These are phyloP conservation scores for Basidiobolus meristosporus DNA, from an alignment of 371 early-diverging fungal species.

Conservation along the genomic window DNA sequence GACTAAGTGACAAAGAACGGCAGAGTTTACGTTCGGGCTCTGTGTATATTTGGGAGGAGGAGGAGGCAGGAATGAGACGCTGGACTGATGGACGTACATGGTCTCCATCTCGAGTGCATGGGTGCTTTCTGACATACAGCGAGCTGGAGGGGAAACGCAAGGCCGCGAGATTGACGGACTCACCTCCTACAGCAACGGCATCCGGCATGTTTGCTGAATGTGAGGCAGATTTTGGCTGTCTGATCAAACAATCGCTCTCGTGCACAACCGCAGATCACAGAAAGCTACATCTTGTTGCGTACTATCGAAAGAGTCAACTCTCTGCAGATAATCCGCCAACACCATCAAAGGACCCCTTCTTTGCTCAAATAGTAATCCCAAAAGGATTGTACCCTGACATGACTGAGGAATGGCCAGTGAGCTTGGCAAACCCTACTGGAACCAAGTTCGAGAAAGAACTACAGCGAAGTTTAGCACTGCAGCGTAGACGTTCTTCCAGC, in stretches of 20 bases:
- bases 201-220: no score
- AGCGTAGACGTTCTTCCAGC: no score
- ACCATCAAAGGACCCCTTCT: slow-evolving; percentile 18
- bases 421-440: no score
- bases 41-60: slow-evolving; percentile 63
- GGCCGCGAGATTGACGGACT: not conserved
- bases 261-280: slow-evolving; percentile 6
- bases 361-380: slow-evolving; percentile 14
- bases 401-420: no score
- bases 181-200: slow-evolving; percentile 2
- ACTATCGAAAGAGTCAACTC: not conserved
- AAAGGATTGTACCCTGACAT: no score
- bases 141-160: slow-evolving; percentile 39
- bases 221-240: slow-evolving; percentile 17
- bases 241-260: slow-evolving; percentile 34
- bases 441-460: no score
- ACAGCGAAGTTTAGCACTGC: no score
- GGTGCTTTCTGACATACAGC: slow-evolving; percentile 54
- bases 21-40: slow-evolving; percentile 43
- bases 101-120: slow-evolving; percentile 65
- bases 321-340: slow-evolving; percentile 11
- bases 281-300: not conserved
- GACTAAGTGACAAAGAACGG: slow-evolving; percentile 55
- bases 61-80: slow-evolving; percentile 62
- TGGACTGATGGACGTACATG: slow-evolving; percentile 80